Evolutionary conservation across 2,329 filamentous ascomycete genomes (phyloP).

Genomic region (Colletotrichum sp.): DNA sequence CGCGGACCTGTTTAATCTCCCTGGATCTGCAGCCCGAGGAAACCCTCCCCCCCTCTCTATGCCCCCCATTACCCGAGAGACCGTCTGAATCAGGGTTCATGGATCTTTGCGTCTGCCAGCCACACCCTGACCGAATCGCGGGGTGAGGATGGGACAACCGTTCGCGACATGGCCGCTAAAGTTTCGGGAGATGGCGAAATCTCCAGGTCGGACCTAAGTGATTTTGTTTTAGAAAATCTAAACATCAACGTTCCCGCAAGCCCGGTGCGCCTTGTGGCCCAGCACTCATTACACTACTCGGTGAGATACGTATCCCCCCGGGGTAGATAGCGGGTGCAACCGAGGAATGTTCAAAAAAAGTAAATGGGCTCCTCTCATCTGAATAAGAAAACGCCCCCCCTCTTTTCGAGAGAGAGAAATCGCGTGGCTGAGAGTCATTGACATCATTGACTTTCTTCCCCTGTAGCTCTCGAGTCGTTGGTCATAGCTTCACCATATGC

Average conservation of each 20-base stretch:
- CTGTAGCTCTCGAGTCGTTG: background rate
- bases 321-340: background rate
- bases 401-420: background rate
- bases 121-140: background rate
- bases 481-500: background rate
- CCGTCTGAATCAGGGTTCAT: conserved; percentile 9
- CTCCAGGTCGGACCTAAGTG: background rate
- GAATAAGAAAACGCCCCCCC: background rate
- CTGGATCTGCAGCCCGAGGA: background rate
- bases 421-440: conserved; percentile 20
- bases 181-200: background rate
- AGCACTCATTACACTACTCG: background rate
- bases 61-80: background rate
- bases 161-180: background rate
- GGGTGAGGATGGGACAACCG: background rate
- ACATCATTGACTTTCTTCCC: conserved; percentile 42
- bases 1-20: background rate
- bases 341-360: background rate
- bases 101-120: background rate
- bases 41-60: background rate
- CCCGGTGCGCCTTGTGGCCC: background rate
- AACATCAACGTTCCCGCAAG: background rate
- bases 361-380: background rate
- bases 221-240: background rate
- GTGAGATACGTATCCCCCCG: background rate